These are phyloP conservation scores for Liquidambar formosana DNA, from an alignment of 164 flowering plant species.

Conservation along the genomic window DNA sequence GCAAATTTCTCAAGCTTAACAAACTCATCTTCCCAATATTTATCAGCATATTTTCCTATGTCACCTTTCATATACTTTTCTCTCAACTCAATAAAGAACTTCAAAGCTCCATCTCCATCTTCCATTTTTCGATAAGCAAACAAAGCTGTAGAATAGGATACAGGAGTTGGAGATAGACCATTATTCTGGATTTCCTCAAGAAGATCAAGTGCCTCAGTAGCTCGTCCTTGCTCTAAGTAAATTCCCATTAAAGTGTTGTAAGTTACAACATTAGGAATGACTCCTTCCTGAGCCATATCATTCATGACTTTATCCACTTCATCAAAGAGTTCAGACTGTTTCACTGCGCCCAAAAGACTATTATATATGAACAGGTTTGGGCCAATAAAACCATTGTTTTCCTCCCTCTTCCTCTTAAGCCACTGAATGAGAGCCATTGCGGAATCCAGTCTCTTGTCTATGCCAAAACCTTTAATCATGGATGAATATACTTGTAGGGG, in stretches of 20 bases:
- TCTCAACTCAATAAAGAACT: conserved; percentile 55
- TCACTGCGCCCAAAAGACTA: conserved; percentile 79
- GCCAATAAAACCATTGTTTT: conserved; percentile 31
- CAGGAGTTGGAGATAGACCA: conserved; percentile 67
- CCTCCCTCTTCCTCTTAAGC: conserved; percentile 68
- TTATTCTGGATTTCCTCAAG: conserved; percentile 52
- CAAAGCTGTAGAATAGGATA: conserved; percentile 80
- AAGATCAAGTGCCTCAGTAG: conserved; percentile 53
- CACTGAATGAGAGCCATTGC: conserved; percentile 80
- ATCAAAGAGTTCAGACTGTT: conserved; percentile 47
- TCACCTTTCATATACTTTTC: conserved; percentile 64
- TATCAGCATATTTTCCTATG: conserved; percentile 37
- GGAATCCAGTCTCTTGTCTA: conserved; percentile 51
- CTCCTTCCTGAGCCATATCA: conserved; percentile 65
- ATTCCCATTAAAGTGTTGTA: conserved; percentile 81
- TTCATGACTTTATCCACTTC: conserved; percentile 49
- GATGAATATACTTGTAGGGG: conserved; percentile 77
- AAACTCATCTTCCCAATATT: conserved; percentile 70
- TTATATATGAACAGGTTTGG: conserved; percentile 82
- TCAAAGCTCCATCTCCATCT: conserved; percentile 84
- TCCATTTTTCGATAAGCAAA: conserved; percentile 71
- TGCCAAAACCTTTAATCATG: conserved; percentile 74
- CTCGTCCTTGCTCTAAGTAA: conserved; percentile 57
- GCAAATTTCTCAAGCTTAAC: conserved; percentile 63
- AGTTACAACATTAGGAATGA: conserved; percentile 70